Conservation (phyloP, 2,329 filamentous ascomycete genomes). For the Cladorrhinum sp. region DNA sequence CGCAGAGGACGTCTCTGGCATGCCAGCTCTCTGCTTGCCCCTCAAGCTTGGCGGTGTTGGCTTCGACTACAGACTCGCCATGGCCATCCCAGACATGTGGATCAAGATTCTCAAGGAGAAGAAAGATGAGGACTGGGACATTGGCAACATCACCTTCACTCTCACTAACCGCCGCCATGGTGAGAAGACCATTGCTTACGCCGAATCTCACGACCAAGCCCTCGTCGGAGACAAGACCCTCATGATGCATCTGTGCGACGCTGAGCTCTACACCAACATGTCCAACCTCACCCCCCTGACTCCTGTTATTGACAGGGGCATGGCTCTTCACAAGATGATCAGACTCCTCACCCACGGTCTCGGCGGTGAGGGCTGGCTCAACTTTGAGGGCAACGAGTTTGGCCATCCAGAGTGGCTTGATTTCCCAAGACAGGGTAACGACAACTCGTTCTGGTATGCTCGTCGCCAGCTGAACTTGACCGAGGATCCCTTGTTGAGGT, state of each 20-base stretch:
- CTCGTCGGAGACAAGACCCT: slow-evolving; percentile 95
- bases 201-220: slow-evolving; percentile 95
- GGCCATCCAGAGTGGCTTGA: slow-evolving; percentile 99
- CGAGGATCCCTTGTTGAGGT: slow-evolving; percentile 80
- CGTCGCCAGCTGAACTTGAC: slow-evolving; percentile 90
- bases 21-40: slow-evolving; percentile 92
- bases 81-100: slow-evolving; percentile 98
- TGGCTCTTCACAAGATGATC: slow-evolving; percentile 96
- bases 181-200: slow-evolving; percentile 97
- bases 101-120: slow-evolving; percentile 98
- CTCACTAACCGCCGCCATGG: slow-evolving; percentile 90
- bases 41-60: slow-evolving; percentile 85
- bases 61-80: slow-evolving; percentile 95
- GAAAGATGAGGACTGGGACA: slow-evolving; percentile 87
- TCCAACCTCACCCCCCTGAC: slow-evolving; percentile 81
- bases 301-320: slow-evolving; percentile 81
- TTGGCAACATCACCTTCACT: slow-evolving; percentile 79
- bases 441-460: slow-evolving; percentile 92
- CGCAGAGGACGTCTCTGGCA: slow-evolving; percentile 95
- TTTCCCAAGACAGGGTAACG: slow-evolving; percentile 89
- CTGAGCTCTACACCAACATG: slow-evolving; percentile 98
- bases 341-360: slow-evolving; percentile 86
- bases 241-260: slow-evolving; percentile 98
- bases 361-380: slow-evolving; percentile 94
- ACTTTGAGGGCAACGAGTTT: slow-evolving; percentile 99